Evolutionary conservation across 2,329 filamentous ascomycete genomes (phyloP), one percentile per base, ranked within the genome.

Genomic region (Curvularia verruculosa): DNA sequence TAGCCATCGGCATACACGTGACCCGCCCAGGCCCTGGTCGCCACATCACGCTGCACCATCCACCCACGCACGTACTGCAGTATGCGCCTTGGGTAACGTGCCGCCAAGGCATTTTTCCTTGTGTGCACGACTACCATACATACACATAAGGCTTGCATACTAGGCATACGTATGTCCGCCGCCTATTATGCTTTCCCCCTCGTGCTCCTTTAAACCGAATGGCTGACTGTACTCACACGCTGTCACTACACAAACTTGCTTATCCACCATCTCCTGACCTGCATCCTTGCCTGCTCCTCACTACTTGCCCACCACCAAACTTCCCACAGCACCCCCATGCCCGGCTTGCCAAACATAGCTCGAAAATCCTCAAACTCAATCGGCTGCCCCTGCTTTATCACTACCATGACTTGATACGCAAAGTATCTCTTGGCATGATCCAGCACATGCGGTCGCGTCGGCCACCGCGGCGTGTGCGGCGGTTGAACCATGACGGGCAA

Each of bases 281-380:
- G 66, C 19, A 56, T 58, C 23, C 59, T 60, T 15, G 64, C 67
- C 47, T 70, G 68, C 6, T 67, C 66, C 26, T 67, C 66, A 28
- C 63, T 61, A 7, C 61, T 60, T 9, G 66, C 67, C 68, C 67
- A 72, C 67, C 66, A 70, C 68, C 61, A 71, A 12, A 70, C 49
- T 41, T 29, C 51, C 68, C 66, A 69, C 54, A 60, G 47, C 0
- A 49, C 45, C 15, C 47, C 48, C 10, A 41, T 43, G 66, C 65
- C 28, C 24, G 24, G 8, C 24, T n/a, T n/a, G n/a, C n/a, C n/a
- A n/a, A n/a, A n/a, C n/a, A n/a, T n/a, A n/a, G n/a, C n/a, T n/a
- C n/a, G n/a, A n/a, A n/a, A 26, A 8, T 26, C 24, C 24, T 26
- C 24, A 26, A 26, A 8, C 3, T 26, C n/a, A 26, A 8, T 26